Evolutionary conservation across 2,329 filamentous ascomycete genomes (phyloP).

Genomic region (Dryadomyces quercus-mongolicae): DNA sequence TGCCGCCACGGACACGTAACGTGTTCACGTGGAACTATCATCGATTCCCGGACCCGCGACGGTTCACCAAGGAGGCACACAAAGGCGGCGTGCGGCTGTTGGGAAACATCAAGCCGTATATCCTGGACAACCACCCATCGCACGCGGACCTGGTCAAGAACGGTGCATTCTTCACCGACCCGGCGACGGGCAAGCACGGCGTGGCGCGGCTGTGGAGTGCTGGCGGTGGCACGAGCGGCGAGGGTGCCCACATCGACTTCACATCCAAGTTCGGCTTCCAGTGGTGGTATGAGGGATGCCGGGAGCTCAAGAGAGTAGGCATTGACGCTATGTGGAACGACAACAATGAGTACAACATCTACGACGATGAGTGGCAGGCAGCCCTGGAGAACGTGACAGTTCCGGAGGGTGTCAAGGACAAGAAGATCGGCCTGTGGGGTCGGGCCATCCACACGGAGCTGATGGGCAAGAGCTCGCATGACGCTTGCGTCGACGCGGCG

Average conservation of each 20-base stretch:
- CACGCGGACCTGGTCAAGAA: conserved; percentile 47
- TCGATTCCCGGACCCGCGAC: conserved; percentile 56
- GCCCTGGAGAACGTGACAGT: conserved; percentile 35
- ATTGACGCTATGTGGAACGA: conserved; percentile 72
- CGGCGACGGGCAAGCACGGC: conserved; percentile 35
- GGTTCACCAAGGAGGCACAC: conserved; percentile 50
- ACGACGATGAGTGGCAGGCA: conserved; percentile 53
- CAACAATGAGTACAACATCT: conserved; percentile 63
- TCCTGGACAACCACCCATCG: conserved; percentile 53
- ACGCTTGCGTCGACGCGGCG: conserved; percentile 46
- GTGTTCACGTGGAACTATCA: conserved; percentile 62
- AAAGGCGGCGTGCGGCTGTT: conserved; percentile 53
- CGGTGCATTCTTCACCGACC: conserved; percentile 53
- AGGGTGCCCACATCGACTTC: conserved; percentile 63
- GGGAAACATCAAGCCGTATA: conserved; percentile 63
- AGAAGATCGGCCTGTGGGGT: conserved; percentile 55
- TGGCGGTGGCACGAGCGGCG: conserved; percentile 56
- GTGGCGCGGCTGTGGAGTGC: conserved; percentile 59
- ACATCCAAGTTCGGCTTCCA: conserved; percentile 53
- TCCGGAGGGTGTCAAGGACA: conserved; percentile 20
- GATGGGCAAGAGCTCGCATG: conserved; percentile 58
- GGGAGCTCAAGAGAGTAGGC: conserved; percentile 46
- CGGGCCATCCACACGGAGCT: conserved; percentile 58
- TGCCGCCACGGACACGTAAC: conserved; percentile 55
- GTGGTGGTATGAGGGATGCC: conserved; percentile 62